phyloP scores from a whole-genome alignment of 257 asterid species.

The Rauvolfia tetraphylla region DNA sequence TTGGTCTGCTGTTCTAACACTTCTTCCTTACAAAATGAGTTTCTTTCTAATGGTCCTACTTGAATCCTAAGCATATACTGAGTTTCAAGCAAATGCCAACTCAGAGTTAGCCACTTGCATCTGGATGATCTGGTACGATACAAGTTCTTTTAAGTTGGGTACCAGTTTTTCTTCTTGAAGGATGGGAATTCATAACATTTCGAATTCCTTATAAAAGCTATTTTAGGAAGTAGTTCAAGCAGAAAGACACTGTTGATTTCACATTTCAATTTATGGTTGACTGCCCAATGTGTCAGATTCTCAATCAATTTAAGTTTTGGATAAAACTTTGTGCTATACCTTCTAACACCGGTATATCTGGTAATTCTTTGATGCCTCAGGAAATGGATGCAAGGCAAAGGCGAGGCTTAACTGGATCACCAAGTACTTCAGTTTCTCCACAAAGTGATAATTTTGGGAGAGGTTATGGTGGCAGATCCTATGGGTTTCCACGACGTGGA shows the following conservation, averaged over 20 bases:
- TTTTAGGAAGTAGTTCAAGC: not conserved
- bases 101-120: not conserved
- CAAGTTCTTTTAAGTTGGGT: not conserved
- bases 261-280: not conserved
- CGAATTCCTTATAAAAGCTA: not conserved
- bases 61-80: not conserved
- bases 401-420: conserved; percentile 72
- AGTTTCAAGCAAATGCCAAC: not conserved
- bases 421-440: conserved; percentile 71
- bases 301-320: not conserved
- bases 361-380: conserved; percentile 35
- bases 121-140: not conserved
- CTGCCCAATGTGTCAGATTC: conserved; percentile 4
- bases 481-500: conserved; percentile 80
- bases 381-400: conserved; percentile 91
- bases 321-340: not conserved
- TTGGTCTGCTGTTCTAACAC: not conserved
- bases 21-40: not conserved
- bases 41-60: not conserved
- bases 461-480: conserved; percentile 69
- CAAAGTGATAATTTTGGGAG: conserved; percentile 61
- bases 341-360: not conserved
- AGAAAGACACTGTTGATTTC: not conserved
- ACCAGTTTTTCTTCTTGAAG: not conserved
- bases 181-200: not conserved